A percentile compares a stretch with the other conserved stretches of the same genome.
phyloP scores from a whole-genome alignment of 345 rosid species.

The Erucastrum elatum region DNA sequence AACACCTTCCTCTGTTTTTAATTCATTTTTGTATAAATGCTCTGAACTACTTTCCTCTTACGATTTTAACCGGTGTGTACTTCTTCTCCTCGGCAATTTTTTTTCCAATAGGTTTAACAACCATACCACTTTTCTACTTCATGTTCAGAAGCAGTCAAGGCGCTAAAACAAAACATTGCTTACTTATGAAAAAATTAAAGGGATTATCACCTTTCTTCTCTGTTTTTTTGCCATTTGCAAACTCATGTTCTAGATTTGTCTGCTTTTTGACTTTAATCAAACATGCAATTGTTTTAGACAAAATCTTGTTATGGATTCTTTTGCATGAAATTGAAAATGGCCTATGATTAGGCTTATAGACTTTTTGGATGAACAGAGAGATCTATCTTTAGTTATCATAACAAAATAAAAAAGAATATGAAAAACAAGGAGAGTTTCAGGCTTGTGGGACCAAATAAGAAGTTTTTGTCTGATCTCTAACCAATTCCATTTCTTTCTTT shows the following conservation, averaged over 20 bases:
- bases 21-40: conserved; percentile 47
- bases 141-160: neutral
- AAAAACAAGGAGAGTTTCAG: conserved; percentile 4
- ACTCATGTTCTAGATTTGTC: conserved; percentile 29
- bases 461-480: conserved; percentile 39
- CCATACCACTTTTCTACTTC: neutral
- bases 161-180: too few species aligned
- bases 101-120: neutral
- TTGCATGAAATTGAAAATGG: neutral
- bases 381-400: conserved; percentile 34
- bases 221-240: conserved; percentile 9
- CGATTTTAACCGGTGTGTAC: conserved; percentile 33
- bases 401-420: neutral
- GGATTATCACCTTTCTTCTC: neutral
- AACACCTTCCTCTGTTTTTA: conserved; percentile 44
- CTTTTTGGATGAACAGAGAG: conserved; percentile 28
- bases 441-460: conserved; percentile 35
- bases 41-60: conserved; percentile 58
- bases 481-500: conserved; percentile 16
- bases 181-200: neutral
- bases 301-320: conserved; percentile 33
- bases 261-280: conserved; percentile 29
- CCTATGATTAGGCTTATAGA: conserved; percentile 36
- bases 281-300: conserved; percentile 20
- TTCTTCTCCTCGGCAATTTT: conserved; percentile 15